phyloP scores from a whole-genome alignment of 305 asterid genomes.

The Vinca major region DNA sequence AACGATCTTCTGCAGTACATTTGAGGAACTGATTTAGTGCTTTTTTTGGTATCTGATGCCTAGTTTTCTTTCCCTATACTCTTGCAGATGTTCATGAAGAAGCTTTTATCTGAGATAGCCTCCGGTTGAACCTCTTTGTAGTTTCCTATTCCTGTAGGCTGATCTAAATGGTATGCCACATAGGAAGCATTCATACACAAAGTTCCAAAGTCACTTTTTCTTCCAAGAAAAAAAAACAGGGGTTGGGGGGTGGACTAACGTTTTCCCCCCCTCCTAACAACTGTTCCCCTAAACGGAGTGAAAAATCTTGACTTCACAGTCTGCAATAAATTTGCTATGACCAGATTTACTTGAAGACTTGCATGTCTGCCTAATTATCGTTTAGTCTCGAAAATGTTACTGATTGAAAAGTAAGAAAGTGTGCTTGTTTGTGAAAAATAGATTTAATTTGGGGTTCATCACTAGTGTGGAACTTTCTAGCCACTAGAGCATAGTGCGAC shows the following conservation, averaged over 20 bases:
- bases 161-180: conserved; percentile 29
- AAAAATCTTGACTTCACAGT: neutral
- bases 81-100: conserved; percentile 36
- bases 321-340: neutral
- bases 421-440: neutral
- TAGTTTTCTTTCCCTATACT: conserved; percentile 31
- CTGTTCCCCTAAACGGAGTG: neutral
- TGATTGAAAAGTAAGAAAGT: neutral
- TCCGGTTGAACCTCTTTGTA: conserved; percentile 24
- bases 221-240: neutral
- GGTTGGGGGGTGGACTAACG: no score
- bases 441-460: neutral
- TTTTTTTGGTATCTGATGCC: conserved; percentile 31
- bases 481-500: neutral
- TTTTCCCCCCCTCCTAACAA: no score
- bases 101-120: conserved; percentile 30
- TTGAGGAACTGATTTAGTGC: conserved; percentile 9
- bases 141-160: conserved; percentile 34
- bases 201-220: neutral
- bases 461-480: neutral
- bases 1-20: conserved; percentile 20
- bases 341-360: neutral
- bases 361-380: neutral
- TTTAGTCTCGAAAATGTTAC: neutral
- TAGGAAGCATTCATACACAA: conserved; percentile 9